phyloP scores from a whole-genome alignment of 345 rosid genomes.

The Bretschneidera sinensis region DNA sequence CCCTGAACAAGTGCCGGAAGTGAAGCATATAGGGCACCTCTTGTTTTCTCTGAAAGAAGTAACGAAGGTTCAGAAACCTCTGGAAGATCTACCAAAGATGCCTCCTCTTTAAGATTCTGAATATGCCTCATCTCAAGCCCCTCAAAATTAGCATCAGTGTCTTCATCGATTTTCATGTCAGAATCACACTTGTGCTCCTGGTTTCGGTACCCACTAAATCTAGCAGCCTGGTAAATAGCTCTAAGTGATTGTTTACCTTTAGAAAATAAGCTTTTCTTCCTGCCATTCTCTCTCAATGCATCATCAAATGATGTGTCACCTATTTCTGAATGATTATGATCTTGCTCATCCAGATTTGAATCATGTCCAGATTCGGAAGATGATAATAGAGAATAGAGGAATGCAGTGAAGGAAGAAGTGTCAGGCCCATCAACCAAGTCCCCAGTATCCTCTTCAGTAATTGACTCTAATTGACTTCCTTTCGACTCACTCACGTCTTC shows the following conservation, averaged over 20 bases:
- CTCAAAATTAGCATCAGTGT: constrained; percentile 29
- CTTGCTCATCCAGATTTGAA: constrained; percentile 33
- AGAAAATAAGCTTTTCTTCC: constrained; percentile 61
- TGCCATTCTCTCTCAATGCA: constrained; percentile 46
- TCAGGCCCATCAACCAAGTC: constrained; percentile 68
- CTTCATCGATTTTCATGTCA: constrained; percentile 33
- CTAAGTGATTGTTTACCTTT: constrained; percentile 69
- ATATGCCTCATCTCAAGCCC: constrained; percentile 58
- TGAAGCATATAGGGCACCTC: constrained; percentile 53
- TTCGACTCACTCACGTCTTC: constrained; percentile 44
- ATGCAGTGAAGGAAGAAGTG: constrained; percentile 91
- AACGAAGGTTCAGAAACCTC: constrained; percentile 74
- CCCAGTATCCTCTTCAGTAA: constrained; percentile 38
- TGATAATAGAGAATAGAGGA: constrained; percentile 75
- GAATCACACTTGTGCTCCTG: constrained; percentile 46
- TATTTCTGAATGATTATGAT: constrained; percentile 33
- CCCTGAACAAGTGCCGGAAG: constrained; percentile 91
- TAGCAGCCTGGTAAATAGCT: constrained; percentile 51
- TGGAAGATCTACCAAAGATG: constrained; percentile 36
- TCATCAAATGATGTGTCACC: constrained; percentile 33
- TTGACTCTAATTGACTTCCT: constrained; percentile 43
- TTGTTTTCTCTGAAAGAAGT: constrained; percentile 66
- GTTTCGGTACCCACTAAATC: constrained; percentile 37
- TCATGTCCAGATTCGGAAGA: constrained; percentile 47
- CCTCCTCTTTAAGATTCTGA: constrained; percentile 34